A percentile compares a stretch with the other conserved stretches of the same genome.
Evolutionary conservation across 805 yeast species (phyloP).

Genomic region (Vanderwaltozyma verrucispora): DNA sequence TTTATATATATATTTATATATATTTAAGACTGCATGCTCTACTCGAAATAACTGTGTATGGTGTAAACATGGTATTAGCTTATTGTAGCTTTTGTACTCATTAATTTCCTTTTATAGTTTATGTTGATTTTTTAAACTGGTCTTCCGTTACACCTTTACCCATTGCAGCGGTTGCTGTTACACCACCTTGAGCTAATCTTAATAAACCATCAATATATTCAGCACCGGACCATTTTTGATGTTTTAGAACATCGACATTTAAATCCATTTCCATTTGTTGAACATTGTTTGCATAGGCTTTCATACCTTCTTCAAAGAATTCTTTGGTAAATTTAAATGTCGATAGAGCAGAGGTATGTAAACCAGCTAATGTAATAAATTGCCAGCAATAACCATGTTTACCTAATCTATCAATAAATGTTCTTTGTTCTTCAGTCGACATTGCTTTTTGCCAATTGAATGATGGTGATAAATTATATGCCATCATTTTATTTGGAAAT

Average conservation of each 20-base stretch:
- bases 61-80: too few relatives aligned
- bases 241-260: conserved; percentile 93
- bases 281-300: conserved; percentile 82
- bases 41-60: too few relatives aligned
- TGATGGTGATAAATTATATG: conserved; percentile 93
- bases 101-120: too few relatives aligned
- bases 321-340: conserved; percentile 74
- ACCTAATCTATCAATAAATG: conserved; percentile 79
- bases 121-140: conserved; percentile 71
- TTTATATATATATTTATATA: too few relatives aligned
- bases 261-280: conserved; percentile 81
- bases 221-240: conserved; percentile 99
- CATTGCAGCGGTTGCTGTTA: conserved; percentile 94
- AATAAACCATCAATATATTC: conserved; percentile 87
- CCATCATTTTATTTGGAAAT: conserved; percentile 89
- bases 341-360: conserved; percentile 91
- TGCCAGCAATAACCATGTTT: conserved; percentile 94
- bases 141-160: conserved; percentile 97
- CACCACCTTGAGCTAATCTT: conserved; percentile 89
- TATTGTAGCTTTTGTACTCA: too few relatives aligned
- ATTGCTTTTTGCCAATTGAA: conserved; percentile 97
- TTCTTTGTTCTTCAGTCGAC: conserved; percentile 77
- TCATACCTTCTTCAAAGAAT: conserved; percentile 80
- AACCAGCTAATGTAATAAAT: conserved; percentile 93
- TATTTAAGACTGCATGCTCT: too few relatives aligned